phyloP scores from a whole-genome alignment of 352 stramenopile genomes.

The Phytophthora pisi region DNA sequence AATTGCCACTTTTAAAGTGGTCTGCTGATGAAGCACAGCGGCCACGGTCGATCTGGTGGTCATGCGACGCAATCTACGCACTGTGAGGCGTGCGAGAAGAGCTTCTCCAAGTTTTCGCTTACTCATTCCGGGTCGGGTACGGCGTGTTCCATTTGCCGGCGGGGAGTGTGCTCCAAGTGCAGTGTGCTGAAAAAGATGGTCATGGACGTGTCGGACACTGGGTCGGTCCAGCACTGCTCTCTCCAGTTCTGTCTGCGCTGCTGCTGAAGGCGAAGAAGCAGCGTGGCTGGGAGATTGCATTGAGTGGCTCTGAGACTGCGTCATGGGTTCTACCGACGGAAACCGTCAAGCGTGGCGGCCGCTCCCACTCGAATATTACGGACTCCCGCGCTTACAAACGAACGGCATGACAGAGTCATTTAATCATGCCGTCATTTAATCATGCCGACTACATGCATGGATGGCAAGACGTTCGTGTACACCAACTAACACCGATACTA shows the following conservation, averaged over 20 bases:
- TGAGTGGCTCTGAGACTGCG: slow-evolving; percentile 8
- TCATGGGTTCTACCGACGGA: background rate
- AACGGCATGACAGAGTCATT: no score
- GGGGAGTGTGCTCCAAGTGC: slow-evolving; percentile 52
- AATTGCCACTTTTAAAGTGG: no score
- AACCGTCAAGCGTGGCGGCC: slow-evolving; percentile 1
- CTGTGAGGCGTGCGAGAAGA: slow-evolving; percentile 36
- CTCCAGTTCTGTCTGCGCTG: slow-evolving; percentile 59
- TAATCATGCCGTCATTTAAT: no score
- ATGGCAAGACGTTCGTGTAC: no score
- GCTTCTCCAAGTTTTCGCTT: slow-evolving; percentile 26
- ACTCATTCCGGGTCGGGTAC: slow-evolving; percentile 13
- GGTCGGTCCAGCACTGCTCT: slow-evolving; percentile 35
- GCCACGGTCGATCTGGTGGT: slow-evolving; percentile 2
- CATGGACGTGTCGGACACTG: slow-evolving; percentile 45
- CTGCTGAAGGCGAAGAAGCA: slow-evolving; percentile 52
- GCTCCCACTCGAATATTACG: no score
- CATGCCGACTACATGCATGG: no score
- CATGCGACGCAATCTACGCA: slow-evolving; percentile 10
- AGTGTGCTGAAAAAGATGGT: slow-evolving; percentile 62
- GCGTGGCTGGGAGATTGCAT: slow-evolving; percentile 48
- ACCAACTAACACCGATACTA: no score
- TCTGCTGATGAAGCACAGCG: slow-evolving; percentile 49
- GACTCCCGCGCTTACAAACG: no score
- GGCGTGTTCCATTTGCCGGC: slow-evolving; percentile 50